Evolutionary conservation across 192 early-diverging fungal genomes (phyloP), one percentile per base, ranked within the genome.

Genomic region (Mortierella alpina): DNA sequence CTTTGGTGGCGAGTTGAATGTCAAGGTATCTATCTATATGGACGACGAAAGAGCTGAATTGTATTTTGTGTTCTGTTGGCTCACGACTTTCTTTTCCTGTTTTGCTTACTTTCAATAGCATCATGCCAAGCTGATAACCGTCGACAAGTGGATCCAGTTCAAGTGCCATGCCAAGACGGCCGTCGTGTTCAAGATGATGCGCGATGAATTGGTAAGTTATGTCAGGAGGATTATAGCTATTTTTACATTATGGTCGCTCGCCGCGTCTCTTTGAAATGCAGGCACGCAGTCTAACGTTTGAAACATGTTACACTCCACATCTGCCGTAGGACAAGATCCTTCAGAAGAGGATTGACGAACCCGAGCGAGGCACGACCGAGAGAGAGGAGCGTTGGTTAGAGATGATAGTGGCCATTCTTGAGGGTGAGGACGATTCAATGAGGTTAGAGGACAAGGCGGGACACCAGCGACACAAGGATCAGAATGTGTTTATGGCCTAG

Each of bases 131-230:
- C 59, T 66, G 11, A 65, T 86, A 4, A 71, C 83, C 11, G 49
- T 89, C 6, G 86, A 89, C 67, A 76, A 87, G n/a, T 87, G 84
- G 84, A 82, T 89, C 17, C 71, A 85, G 51, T 80, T 89, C 68
- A 73, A 84, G 52, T 89, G 88, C 58, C 83, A 83, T 60, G 86
- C 84, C 39, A 84, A 87, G 63, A 86, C 88, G 11, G 84, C 84
- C 8, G 82, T 78, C 5, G 63, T 89, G n/a, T 70, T 89, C 52
- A 87, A 87, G 66, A 86, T 83, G 62, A 62, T 89, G 56, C 75
- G 88, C 18, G 72, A 84, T 39, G 74, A 87, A 58, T 39, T 89
- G 69, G 87, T 88, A 84, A 17, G 49, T 42, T 60, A 18, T 59
- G 40, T 59, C 10, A 31, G 10, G 9, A 22, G 31, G 58, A 59